phyloP scores from a whole-genome alignment of 1,284 basidiomycete genomes.

The Sutorius eximius region DNA sequence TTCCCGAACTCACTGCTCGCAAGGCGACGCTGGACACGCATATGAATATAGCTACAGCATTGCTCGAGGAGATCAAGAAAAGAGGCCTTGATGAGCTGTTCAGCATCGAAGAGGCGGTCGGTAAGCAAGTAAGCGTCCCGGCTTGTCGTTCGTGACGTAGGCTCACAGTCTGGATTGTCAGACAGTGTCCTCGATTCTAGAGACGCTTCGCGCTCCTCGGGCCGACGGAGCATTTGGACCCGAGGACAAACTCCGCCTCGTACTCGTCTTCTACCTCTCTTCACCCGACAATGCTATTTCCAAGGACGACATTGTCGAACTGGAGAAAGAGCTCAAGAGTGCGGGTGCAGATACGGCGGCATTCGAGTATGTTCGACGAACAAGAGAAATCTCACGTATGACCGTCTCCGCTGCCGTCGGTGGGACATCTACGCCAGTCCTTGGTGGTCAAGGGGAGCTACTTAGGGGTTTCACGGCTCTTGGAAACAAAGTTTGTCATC shows the following conservation, averaged over 20 bases:
- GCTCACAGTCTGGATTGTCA: slow-evolving; percentile 34
- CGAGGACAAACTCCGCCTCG: slow-evolving; percentile 89
- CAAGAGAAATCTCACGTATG: slow-evolving; percentile 90
- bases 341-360: slow-evolving; percentile 81
- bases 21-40: slow-evolving; percentile 97
- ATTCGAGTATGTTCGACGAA: slow-evolving; percentile 90
- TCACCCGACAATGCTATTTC: slow-evolving; percentile 76
- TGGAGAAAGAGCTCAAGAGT: slow-evolving; percentile 83
- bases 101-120: slow-evolving; percentile 91
- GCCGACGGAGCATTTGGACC: slow-evolving; percentile 67
- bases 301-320: slow-evolving; percentile 85
- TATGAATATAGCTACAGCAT: slow-evolving; percentile 98
- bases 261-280: slow-evolving; percentile 92
- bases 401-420: slow-evolving; percentile 67
- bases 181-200: slow-evolving; percentile 80
- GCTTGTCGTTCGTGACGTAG: background rate
- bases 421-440: slow-evolving; percentile 74
- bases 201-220: slow-evolving; percentile 72
- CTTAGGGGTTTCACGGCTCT: slow-evolving; percentile 92
- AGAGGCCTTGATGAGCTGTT: slow-evolving; percentile 95
- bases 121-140: slow-evolving; percentile 61
- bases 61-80: slow-evolving; percentile 95
- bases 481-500: slow-evolving; percentile 73
- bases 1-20: slow-evolving; percentile 96
- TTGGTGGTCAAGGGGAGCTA: slow-evolving; percentile 74